Percentiles rank a stretch among this genome's conserved stretches.
These are phyloP conservation scores for Vachellia collinsii DNA, from an alignment of 306 rosid genomes.

Conservation along the genomic window DNA sequence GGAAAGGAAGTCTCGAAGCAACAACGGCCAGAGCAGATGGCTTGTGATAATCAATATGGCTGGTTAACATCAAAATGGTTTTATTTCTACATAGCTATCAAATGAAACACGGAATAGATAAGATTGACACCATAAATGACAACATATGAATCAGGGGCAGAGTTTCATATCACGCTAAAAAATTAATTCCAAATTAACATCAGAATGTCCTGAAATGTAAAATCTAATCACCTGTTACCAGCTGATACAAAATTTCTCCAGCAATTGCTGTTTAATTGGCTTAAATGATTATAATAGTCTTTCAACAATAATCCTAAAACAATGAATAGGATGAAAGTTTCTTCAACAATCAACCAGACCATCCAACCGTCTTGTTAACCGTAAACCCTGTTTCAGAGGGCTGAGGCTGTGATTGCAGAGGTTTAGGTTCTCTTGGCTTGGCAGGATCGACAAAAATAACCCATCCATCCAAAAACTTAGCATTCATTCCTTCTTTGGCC, in stretches of 20 bases:
- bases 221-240: background rate
- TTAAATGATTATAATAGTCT: conserved; percentile 29
- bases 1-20: background rate
- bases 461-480: conserved; percentile 97
- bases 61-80: background rate
- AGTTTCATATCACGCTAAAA: conserved; percentile 12
- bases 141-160: background rate
- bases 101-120: background rate
- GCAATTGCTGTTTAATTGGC: conserved; percentile 31
- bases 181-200: conserved; percentile 25
- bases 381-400: conserved; percentile 69
- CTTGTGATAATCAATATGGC: background rate
- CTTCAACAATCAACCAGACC: conserved; percentile 71
- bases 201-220: conserved; percentile 1
- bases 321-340: conserved; percentile 3
- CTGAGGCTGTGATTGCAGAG: conserved; percentile 63
- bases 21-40: background rate
- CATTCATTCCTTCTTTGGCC: conserved; percentile 83
- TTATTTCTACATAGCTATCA: background rate
- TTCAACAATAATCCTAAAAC: conserved; percentile 19
- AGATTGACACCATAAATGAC: background rate
- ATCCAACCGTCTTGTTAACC: conserved; percentile 83
- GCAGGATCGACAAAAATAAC: conserved; percentile 97
- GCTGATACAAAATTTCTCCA: background rate
- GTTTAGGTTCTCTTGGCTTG: conserved; percentile 74